Percentiles rank a stretch among this genome's conserved stretches.
These are phyloP conservation scores for Umbelopsis ramanniana DNA, from an alignment of 192 early-diverging fungal species.

Conservation along the genomic window DNA sequence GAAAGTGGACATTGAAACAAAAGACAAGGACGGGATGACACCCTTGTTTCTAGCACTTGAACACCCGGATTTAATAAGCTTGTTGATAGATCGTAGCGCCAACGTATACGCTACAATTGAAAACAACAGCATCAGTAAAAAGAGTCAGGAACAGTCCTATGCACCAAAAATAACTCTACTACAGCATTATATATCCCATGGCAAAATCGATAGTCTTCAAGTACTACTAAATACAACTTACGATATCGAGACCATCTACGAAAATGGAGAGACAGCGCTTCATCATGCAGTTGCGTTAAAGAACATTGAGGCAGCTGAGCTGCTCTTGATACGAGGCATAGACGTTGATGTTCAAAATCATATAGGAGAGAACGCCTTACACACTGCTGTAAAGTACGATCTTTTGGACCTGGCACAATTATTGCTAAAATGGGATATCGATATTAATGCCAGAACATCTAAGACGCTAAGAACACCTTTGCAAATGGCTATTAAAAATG, in stretches of 20 bases:
- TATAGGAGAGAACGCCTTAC: not conserved
- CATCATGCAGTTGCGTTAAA: not conserved
- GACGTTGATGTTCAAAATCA: not conserved
- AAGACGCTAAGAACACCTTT: not conserved
- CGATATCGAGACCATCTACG: not conserved
- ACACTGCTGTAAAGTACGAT: not conserved
- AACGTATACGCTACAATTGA: not conserved
- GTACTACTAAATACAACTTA: not conserved
- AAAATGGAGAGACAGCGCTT: not conserved
- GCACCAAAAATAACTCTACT: not conserved
- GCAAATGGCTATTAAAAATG: not conserved
- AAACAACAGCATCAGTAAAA: not conserved
- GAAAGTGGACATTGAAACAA: not conserved
- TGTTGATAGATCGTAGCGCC: not conserved
- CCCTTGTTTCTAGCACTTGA: not conserved
- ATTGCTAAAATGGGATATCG: not conserved
- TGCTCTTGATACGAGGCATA: not conserved
- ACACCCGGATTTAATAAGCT: not conserved
- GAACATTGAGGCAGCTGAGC: not conserved
- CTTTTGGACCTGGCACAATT: not conserved
- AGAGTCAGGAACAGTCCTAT: not conserved
- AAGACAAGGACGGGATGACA: not conserved
- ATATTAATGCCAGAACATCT: not conserved
- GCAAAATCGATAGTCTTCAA: not conserved
- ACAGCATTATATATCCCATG: not conserved